Evolutionary conservation across 176 grass and related monocot genomes (phyloP), one percentile per base, ranked within the genome.

Genomic region (Oryza meyeriana): DNA sequence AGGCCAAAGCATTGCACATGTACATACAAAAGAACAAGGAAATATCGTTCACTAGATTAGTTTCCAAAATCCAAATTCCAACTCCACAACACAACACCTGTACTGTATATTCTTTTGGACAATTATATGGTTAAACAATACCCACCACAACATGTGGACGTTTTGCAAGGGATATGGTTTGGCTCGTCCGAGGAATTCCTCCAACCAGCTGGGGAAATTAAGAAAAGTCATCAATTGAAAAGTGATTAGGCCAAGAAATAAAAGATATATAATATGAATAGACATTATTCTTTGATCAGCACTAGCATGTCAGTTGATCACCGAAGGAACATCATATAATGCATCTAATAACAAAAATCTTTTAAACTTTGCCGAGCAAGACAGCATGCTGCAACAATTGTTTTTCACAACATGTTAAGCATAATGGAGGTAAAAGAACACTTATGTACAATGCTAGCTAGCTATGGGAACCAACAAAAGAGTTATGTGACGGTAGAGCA

Each of bases 121-220:
- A 47, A 16, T 4, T 47, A 17, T 47, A 3, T 47, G 44, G 44
- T 47, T 4, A 11, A 35, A 71, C 55, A 11, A 40, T 39, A 85
- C 84, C 88, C 85, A 98, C 95, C 79, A 95, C 87, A 75, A 95
- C 89, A 90, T 98, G 95, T 26, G 92, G 92, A 35, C 82, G 90
- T 75, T 95, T 95, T 69, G 62, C 92, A 74, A 98, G 59, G 82
- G 92, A 88, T 81, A 91, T 75, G 17, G 88, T 82, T 91, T 98
- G 95, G 36, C 91, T 92, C 67, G 91, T 84, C 79, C 94, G 88
- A 75, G 94, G 92, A 12, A 98, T 82, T 75, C 95, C 95, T 36
- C 95, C 95, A 48, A 95, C 92, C 91, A 98, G 84, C 95, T 98
- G 80, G 50, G 6, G 20, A 69, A 80, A n/a, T n/a, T n/a, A n/a